Evolutionary conservation across 441 rosid genomes (phyloP), one percentile per base, ranked within the genome.

Genomic region (Capsella rubella): DNA sequence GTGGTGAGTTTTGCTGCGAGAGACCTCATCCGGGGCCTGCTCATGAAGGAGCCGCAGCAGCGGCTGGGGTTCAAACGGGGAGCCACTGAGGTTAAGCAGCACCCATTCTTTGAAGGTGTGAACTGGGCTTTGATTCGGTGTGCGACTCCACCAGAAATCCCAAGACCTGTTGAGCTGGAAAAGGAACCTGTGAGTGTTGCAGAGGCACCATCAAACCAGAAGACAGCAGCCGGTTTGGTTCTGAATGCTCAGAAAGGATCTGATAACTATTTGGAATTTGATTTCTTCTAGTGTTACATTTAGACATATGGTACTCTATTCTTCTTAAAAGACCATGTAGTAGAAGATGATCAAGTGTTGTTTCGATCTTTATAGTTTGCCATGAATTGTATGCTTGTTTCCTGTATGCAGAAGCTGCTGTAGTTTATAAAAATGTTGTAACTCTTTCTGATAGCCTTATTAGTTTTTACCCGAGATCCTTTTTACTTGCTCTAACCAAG

Each of bases 91-190:
- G 83, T 91, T 67, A 93, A 93, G 86, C 97, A 93, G 76, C 97
- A 93, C 47, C 94, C 92, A 0, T 91, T 93, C 85, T 93, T 93
- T 40, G 95, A 93, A 89, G 93, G 97, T n/a, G 92, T 93, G 61
- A 90, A 92, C 82, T 92, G 99, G 97, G 99, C 97, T n/a, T 74
- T 92, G 83, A 90, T 91, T 62, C 88, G 98, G 5, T 93, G 97
- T 29, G 97, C 94, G 11, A 92, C 97, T 14, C 96, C 99, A 4
- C 99, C 99, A 0, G 99, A 87, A 83, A 77, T 94, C 35, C 97
- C 96, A 4, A 91, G 84, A 79, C 90, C 98, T 0, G 86, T 91
- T 0, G 93, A 89, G 79, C 62, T 87, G 28, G 96, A 90, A 64
- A 82, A 78, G 29, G 71, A 84, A 60, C 81, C 91, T 32, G 49